Evolutionary conservation across 2,329 filamentous ascomycete species (phyloP).

Genomic region (Fusarium camptoceras): DNA sequence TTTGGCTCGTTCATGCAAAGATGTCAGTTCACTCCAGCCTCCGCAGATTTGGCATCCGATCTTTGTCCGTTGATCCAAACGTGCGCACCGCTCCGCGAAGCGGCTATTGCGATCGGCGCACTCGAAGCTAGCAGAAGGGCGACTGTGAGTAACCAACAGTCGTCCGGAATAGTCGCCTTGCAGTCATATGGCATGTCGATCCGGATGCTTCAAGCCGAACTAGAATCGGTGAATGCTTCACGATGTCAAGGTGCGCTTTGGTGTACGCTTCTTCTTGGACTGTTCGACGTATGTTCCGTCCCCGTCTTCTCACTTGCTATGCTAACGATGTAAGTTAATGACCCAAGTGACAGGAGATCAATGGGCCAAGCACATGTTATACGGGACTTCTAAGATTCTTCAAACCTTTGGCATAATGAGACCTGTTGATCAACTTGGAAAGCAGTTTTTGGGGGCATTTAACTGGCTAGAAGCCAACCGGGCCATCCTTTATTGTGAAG

Average conservation of each 20-base stretch:
- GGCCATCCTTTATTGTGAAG: conserved; percentile 42
- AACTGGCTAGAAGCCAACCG: conserved; percentile 41
- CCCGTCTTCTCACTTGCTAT: accelerated
- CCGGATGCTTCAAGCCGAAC: conserved; percentile 9
- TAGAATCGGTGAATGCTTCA: background rate
- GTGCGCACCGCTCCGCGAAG: conserved; percentile 27
- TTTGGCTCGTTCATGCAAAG: conserved; percentile 35
- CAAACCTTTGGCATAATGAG: background rate
- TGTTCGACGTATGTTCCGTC: conserved; percentile 42
- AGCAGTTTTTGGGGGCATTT: conserved; percentile 39
- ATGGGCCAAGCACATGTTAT: conserved; percentile 47
- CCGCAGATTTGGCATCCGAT: conserved; percentile 4
- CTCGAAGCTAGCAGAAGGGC: conserved; percentile 41
- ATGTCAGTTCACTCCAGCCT: conserved; percentile 38
- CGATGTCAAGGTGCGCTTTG: conserved; percentile 36
- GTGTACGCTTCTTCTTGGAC: conserved; percentile 44
- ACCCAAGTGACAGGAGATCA: conserved; percentile 40
- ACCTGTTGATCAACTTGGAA: background rate
- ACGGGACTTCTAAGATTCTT: conserved; percentile 43
- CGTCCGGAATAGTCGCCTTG: conserved; percentile 23
- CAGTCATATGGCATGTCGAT: conserved; percentile 39
- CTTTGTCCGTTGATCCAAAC: conserved; percentile 36
- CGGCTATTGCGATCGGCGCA: conserved; percentile 44
- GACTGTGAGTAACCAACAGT: background rate
- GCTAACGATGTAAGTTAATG: conserved; percentile 39